A percentile compares a stretch with the other conserved stretches of the same genome.
phyloP scores from a whole-genome alignment of 495 filamentous ascomycete species.

The Aspergillus ellipticus region DNA sequence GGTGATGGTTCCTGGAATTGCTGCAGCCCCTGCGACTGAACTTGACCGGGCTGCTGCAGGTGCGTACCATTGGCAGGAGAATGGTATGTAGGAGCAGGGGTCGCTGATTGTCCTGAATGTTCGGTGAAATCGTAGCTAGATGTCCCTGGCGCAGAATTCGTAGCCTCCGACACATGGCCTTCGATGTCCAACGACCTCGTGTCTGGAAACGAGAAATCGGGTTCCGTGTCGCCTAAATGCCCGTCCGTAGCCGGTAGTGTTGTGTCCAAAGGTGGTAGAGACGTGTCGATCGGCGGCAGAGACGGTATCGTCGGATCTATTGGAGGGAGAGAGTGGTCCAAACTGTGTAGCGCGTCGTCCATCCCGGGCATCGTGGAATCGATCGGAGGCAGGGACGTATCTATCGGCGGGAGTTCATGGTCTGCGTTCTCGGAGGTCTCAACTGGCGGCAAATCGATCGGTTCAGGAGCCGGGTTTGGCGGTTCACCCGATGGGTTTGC shows the following conservation, averaged over 20 bases:
- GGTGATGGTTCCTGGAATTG: constrained; percentile 2
- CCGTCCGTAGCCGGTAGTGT: constrained; percentile 29
- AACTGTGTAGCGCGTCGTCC: constrained; percentile 21
- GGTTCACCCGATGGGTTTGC: constrained; percentile 28
- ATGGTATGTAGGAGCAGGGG: constrained; percentile 18
- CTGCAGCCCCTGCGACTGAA: constrained; percentile 1
- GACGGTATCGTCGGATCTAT: constrained; percentile 29
- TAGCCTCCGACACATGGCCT: constrained; percentile 4
- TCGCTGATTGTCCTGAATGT: constrained; percentile 9
- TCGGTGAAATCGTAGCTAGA: constrained; percentile 23
- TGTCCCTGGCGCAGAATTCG: constrained; percentile 5
- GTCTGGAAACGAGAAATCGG: constrained; percentile 55
- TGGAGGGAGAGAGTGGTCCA: constrained; percentile 30
- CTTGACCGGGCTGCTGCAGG: constrained; percentile 15
- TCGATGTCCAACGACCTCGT: constrained; percentile 46
- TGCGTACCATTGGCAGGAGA: constrained; percentile 31
- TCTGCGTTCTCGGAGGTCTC: constrained; percentile 3
- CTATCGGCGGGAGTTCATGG: constrained; percentile 15
- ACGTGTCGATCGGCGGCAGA: constrained; percentile 24
- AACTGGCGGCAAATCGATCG: constrained; percentile 1
- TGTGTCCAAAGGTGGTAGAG: constrained; percentile 34
- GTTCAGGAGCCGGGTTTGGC: constrained; percentile 21
- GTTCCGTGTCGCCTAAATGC: constrained; percentile 27
- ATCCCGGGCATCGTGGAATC: constrained; percentile 34
- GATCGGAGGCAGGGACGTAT: constrained; percentile 37